A percentile compares a stretch with the other conserved stretches of the same genome.
These are phyloP conservation scores for Syzygium oleosum DNA, from an alignment of 345 rosid genomes.

Conservation along the genomic window DNA sequence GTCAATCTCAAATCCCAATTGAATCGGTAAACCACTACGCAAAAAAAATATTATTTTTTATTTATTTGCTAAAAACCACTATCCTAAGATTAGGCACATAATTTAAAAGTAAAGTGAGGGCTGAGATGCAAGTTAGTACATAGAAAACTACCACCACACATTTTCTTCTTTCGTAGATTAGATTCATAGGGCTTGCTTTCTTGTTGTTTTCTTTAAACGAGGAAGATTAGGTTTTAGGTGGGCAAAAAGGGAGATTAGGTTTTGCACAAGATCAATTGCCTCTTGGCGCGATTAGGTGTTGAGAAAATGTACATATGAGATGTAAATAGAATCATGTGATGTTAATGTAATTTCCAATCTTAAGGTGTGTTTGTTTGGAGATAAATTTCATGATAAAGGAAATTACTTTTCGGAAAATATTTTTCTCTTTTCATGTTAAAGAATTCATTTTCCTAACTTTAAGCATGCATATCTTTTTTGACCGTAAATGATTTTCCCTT, in stretches of 20 bases:
- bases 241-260: not conserved
- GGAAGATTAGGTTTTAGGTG: not conserved
- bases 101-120: not conserved
- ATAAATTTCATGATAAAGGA: not conserved
- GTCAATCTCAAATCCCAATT: not conserved
- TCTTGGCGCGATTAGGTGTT: not conserved
- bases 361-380: not conserved
- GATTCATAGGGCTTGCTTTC: not conserved
- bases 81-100: not conserved
- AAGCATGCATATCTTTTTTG: not conserved
- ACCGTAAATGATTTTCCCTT: too few relatives aligned
- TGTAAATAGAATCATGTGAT: too few relatives aligned
- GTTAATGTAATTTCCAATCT: not conserved
- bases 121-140: not conserved
- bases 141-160: not conserved
- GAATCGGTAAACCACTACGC: not conserved
- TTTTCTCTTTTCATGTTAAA: not conserved
- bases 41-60: too few relatives aligned
- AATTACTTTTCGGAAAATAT: not conserved
- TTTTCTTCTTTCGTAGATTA: not conserved
- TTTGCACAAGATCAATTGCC: not conserved
- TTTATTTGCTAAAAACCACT: not conserved
- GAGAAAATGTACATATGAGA: not conserved
- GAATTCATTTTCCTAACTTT: not conserved
- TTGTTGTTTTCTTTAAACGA: not conserved